Conservation (phyloP, 2,329 filamentous ascomycete species). For the Corniculantispora saksenae region DNA sequence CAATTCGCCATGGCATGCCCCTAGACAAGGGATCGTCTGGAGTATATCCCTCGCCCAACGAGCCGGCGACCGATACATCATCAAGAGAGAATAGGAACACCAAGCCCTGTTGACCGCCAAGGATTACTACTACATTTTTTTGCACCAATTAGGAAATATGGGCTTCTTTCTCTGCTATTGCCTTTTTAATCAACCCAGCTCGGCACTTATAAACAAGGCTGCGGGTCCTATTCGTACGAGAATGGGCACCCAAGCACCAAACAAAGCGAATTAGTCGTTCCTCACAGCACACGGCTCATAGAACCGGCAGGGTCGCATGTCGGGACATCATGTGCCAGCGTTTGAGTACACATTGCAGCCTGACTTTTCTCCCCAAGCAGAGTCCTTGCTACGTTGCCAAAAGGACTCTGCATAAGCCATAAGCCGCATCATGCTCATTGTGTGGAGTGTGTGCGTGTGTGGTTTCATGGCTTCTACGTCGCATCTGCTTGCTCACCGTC, state of each 20-base stretch:
- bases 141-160: not conserved
- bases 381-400: not conserved
- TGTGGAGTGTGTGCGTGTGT: not conserved
- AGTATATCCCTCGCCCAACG: not conserved
- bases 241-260: not conserved
- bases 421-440: not conserved
- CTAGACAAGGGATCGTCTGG: not conserved
- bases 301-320: not conserved
- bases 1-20: not conserved
- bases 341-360: not conserved
- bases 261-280: not conserved
- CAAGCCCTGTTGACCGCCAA: not conserved
- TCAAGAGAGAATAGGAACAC: not conserved
- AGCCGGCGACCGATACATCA: not conserved
- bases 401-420: constrained; percentile 4
- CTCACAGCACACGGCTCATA: not conserved
- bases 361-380: not conserved
- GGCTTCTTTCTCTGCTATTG: not conserved
- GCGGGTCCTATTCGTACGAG: not conserved
- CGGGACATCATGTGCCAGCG: not conserved
- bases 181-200: not conserved
- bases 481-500: no score
- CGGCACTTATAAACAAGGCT: constrained; percentile 1
- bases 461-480: not conserved
- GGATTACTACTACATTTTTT: not conserved